Conservation (phyloP, 495 filamentous ascomycete species). For the Penicillium diatomitis region DNA sequence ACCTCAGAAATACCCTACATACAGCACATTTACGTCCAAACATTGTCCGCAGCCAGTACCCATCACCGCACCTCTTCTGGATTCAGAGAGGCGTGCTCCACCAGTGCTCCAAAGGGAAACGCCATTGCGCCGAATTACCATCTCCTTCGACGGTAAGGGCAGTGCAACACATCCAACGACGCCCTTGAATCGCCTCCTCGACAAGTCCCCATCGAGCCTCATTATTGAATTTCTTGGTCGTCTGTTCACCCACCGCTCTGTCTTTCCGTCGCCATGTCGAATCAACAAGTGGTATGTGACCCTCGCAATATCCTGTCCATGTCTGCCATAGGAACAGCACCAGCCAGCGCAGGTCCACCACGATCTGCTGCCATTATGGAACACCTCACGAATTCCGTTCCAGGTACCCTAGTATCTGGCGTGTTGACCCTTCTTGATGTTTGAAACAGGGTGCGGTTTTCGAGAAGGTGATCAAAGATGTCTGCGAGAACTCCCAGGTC, state of each 20-base stretch:
- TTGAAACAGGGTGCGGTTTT: conserved; percentile 65
- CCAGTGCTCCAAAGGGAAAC: conserved; percentile 13
- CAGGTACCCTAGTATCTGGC: no score
- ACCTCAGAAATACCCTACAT: background rate
- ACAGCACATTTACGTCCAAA: background rate
- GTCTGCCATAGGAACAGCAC: background rate
- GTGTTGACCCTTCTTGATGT: no score
- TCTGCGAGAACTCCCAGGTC: conserved; percentile 76
- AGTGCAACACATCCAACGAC: background rate
- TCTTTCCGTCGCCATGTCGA: conserved; percentile 43
- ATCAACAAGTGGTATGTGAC: conserved; percentile 55
- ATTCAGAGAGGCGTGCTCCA: conserved; percentile 8
- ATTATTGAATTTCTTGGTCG: background rate
- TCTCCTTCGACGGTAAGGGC: conserved; percentile 1
- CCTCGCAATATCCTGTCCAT: conserved; percentile 13
- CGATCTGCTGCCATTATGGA: no score
- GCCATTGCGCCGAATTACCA: conserved; percentile 18
- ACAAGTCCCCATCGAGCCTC: no score
- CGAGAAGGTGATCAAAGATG: conserved; percentile 81
- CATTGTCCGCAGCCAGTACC: no score
- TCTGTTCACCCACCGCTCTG: background rate
- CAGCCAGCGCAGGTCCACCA: background rate
- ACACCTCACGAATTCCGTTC: no score
- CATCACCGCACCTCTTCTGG: background rate
- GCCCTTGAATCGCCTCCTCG: background rate